Evolutionary conservation across 2,329 filamentous ascomycete species (phyloP), one percentile per base, ranked within the genome.

Genomic region (Exophiala aquamarina): DNA sequence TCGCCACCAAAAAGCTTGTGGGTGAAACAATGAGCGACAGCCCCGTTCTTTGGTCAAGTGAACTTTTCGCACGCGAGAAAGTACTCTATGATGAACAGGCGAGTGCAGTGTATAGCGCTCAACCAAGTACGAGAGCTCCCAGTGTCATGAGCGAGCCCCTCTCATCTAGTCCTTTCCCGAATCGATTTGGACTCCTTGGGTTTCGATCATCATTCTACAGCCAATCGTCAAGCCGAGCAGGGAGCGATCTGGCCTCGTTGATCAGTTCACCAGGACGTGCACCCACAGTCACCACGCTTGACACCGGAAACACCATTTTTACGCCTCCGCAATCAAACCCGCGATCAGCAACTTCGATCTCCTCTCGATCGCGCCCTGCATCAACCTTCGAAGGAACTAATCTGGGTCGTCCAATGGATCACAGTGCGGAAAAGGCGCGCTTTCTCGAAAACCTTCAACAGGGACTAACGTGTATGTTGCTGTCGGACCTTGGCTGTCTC

Each of bases 21-120:
- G 89, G 89, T 20, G 88, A 94, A 50, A 89, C 83, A 36, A 83
- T 95, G 6, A 6, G 23, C 23, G 88, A 95, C 29, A 88, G 87
- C 0, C 90, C 92, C 0, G 88, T 95, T 0, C 72, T 97, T 2
- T 96, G 90, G 90, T 90, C 90, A 0, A 96, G 90, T 61, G 87
- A 94, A 48, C 75, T 98, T 1, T 97, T 89, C 63, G 81, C 84
- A 49, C 80, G 87, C 17, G 91, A 96, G 52, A 66, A 68, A 35
- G 61, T 60, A 23, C 67, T 61, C 35, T 72, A 67, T 44, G 70
- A 74, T 43, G 61, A 65, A n/a, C 63, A 64, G n/a, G 61, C 60
- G n/a, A 59, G 58, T 43, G 62, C 65, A n/a, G 63, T 65, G 11
- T 43, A 78, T 83, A 44, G 81, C 43, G 57, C 64, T 39, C 52